Evolutionary conservation across 1,284 basidiomycete species (phyloP), one percentile per base, ranked within the genome.

Genomic region (Puccinia novopanici): DNA sequence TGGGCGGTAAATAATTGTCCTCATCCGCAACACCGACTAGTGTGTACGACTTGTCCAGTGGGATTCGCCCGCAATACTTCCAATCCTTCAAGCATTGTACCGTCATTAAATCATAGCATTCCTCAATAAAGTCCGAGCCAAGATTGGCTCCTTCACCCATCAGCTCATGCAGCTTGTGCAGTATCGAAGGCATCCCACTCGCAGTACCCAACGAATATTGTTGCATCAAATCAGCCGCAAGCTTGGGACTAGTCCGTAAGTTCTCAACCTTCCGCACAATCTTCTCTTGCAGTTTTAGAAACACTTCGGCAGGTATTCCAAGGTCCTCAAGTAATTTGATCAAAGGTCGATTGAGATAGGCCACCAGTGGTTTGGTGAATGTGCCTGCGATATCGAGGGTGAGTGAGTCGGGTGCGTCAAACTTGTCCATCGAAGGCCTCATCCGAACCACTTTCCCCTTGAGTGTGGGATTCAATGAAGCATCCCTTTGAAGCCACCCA

Each of bases 11-110:
- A 0, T 89, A 88, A 3, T 89, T 88, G 1, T 91, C 91, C 86
- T 92, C 92, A 83, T 92, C 92, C 8, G 91, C 91, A n/a, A 93
- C 88, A 3, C 92, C 92, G 24, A 92, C 91, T 3, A 93, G 87
- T 27, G 90, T 87, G 82, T 89, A 89, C 80, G 90, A 90, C 0
- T 90, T 86, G 0, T 89, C 89, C n/a, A 93, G 88, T 2, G 88
- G 89, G 52, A 93, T 91, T 30, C 91, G 87, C 0, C 92, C 92
- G 52, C 87, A 87, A 81, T 83, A 84, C 83, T 93, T 93, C 84
- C 93, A 89, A 70, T 89, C 89, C 17, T 91, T 87, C 24, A 93
- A 86, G 17, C 91, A 88, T 82, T 89, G 88, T 75, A 89, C 89
- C 84, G 90, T 88, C 0, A 89, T 88, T 42, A 90, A 90, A 22